These are phyloP conservation scores for Anisodus acutangulus DNA, from an alignment of 257 asterid genomes.

Conservation along the genomic window DNA sequence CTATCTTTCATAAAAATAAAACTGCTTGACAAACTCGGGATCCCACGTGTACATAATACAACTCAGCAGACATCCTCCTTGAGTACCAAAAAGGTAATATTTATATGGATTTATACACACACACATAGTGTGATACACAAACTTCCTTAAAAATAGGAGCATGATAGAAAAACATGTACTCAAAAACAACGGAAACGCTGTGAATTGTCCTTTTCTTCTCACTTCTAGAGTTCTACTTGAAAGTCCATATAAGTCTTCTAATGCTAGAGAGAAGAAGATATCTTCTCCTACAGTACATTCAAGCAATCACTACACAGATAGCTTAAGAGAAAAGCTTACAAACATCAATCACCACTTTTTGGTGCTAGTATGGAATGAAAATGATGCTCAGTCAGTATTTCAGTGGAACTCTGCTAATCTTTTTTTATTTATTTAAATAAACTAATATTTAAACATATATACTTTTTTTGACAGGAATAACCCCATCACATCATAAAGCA, in stretches of 20 bases:
- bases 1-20: background rate
- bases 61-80: background rate
- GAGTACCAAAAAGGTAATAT: background rate
- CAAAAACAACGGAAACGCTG: background rate
- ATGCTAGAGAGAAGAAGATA: background rate
- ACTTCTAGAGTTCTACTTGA: background rate
- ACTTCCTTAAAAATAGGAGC: background rate
- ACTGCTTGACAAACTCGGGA: background rate
- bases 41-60: background rate
- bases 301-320: background rate
- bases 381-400: background rate
- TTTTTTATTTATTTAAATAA: background rate
- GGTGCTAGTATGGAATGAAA: background rate
- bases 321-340: conserved; percentile 13
- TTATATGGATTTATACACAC: background rate
- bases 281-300: background rate
- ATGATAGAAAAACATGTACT: background rate
- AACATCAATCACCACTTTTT: background rate
- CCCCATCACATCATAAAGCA: background rate
- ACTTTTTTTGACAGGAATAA: background rate
- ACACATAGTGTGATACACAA: background rate
- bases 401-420: background rate
- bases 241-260: background rate
- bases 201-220: background rate
- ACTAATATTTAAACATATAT: background rate